phyloP scores from a whole-genome alignment of 2,329 filamentous ascomycete genomes.

The Colletotrichum agaves region DNA sequence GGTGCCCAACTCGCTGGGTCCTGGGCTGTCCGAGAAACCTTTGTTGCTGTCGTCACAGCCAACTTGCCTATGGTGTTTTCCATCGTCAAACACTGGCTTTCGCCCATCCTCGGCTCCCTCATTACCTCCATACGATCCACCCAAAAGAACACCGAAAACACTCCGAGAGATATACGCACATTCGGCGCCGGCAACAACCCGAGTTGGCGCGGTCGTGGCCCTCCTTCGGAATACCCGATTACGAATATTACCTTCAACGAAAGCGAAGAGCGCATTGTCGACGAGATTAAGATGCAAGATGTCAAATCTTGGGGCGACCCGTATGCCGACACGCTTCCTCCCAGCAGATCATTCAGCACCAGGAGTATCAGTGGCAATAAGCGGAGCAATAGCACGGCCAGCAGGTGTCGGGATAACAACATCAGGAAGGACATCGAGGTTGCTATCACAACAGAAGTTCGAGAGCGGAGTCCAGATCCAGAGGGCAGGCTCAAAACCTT shows the following conservation, averaged over 20 bases:
- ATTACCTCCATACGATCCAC: constrained; percentile 51
- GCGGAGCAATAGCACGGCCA: not conserved
- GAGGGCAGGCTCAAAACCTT: not conserved
- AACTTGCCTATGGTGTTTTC: constrained; percentile 55
- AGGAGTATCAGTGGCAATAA: not conserved
- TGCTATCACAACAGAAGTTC: not conserved
- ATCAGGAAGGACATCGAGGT: constrained; percentile 11
- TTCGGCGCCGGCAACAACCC: constrained; percentile 51
- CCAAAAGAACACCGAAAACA: constrained; percentile 49
- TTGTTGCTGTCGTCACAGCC: constrained; percentile 52
- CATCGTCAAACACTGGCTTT: constrained; percentile 51
- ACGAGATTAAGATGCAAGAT: constrained; percentile 53
- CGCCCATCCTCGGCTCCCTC: constrained; percentile 46
- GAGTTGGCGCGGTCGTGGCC: constrained; percentile 46
- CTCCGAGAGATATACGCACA: constrained; percentile 51
- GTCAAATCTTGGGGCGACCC: constrained; percentile 17
- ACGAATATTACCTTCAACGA: constrained; percentile 52
- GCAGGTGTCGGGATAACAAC: not conserved
- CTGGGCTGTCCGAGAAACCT: constrained; percentile 52
- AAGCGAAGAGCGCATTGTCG: constrained; percentile 54
- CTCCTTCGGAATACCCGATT: constrained; percentile 48
- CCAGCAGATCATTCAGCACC: not conserved
- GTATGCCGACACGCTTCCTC: constrained; percentile 60
- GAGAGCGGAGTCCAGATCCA: not conserved
- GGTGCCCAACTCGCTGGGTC: constrained; percentile 32